These are phyloP conservation scores for Exobasidium cylindrosporum DNA, from an alignment of 1,284 basidiomycete species.

Conservation along the genomic window DNA sequence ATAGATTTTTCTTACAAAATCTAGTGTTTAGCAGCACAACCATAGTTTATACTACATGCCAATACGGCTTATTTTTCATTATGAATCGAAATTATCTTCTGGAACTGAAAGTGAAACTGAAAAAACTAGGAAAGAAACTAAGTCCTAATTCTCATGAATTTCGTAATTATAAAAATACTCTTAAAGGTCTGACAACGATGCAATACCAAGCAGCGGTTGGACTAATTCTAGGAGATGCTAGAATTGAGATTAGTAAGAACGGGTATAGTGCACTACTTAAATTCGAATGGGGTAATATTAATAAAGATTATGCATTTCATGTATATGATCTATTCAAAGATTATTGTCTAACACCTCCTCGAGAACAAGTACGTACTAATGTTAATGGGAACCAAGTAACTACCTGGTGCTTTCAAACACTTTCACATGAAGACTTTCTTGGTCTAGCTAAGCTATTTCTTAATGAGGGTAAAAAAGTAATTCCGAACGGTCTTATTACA, in stretches of 20 bases:
- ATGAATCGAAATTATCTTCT: not conserved
- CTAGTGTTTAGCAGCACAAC: slow-evolving; percentile 1
- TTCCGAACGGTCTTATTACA: not conserved
- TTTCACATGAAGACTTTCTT: not conserved
- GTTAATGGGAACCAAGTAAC: not conserved
- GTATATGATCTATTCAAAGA: not conserved
- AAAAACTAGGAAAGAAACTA: not conserved
- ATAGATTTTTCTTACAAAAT: not conserved
- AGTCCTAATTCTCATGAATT: not conserved
- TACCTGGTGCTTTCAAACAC: not conserved
- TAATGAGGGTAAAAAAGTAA: not conserved
- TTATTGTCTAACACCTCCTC: not conserved
- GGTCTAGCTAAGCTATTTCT: not conserved
- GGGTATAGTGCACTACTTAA: not conserved
- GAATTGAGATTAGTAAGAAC: not conserved
- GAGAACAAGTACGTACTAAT: not conserved
- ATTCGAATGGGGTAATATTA: not conserved
- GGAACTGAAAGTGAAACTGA: not conserved
- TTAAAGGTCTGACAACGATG: not conserved
- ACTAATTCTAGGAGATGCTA: not conserved
- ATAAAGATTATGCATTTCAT: not conserved
- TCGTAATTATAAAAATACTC: not conserved
- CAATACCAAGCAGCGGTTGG: not conserved
- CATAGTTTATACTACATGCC: not conserved
- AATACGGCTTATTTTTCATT: not conserved